These are phyloP conservation scores for Lanmaoa pseudosensibilis DNA, from an alignment of 768 basidiomycete genomes.

Conservation along the genomic window DNA sequence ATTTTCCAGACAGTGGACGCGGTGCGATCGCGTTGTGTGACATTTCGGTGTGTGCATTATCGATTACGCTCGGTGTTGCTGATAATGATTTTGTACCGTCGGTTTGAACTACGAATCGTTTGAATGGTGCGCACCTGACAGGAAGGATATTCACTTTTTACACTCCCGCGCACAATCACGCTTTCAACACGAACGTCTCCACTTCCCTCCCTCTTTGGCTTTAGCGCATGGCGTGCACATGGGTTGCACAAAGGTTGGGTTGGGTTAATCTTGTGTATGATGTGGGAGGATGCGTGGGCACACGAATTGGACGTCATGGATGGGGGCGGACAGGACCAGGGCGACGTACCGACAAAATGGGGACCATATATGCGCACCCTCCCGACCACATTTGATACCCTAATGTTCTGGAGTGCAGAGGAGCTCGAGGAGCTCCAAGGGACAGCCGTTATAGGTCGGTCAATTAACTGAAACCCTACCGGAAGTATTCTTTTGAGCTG, in stretches of 20 bases:
- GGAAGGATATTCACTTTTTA: conserved; percentile 77
- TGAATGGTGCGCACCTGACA: conserved; percentile 27
- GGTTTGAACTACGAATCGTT: background rate
- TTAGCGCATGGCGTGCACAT: conserved; percentile 60
- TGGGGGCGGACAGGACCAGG: background rate
- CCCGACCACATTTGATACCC: conserved; percentile 76
- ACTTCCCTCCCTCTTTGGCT: conserved; percentile 60
- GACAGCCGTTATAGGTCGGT: conserved; percentile 83
- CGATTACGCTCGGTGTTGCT: background rate
- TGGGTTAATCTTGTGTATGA: conserved; percentile 88
- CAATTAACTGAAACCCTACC: conserved; percentile 1
- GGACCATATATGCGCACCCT: conserved; percentile 41
- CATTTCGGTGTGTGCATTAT: conserved; percentile 54
- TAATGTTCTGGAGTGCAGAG: conserved; percentile 88
- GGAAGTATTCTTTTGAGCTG: background rate
- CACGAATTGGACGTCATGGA: conserved; percentile 52
- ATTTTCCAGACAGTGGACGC: conserved; percentile 56
- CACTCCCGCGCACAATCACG: conserved; percentile 73
- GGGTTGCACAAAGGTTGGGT: conserved; percentile 76
- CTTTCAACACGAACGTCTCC: conserved; percentile 77
- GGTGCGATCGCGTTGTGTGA: conserved; percentile 74
- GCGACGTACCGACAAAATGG: conserved; percentile 15
- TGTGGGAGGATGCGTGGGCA: conserved; percentile 85
- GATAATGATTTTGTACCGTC: background rate
- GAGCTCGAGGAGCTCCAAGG: conserved; percentile 78